Base-by-base conservation (phyloP, 2,329 filamentous ascomycete species). In the Volutella citrinella region DNA sequence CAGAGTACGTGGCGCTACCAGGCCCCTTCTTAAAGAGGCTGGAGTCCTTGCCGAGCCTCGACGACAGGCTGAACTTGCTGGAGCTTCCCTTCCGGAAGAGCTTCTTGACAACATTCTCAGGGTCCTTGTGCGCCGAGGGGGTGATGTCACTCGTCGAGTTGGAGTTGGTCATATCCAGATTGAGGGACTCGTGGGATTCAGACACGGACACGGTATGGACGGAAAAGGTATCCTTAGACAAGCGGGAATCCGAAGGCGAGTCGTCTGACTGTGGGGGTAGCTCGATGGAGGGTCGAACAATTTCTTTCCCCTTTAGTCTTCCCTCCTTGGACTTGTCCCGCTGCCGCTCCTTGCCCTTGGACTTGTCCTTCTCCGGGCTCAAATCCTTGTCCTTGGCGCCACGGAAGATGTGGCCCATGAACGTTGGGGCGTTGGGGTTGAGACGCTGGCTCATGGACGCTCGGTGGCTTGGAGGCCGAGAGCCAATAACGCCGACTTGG, bases 361-460 rank as follows among this genome's bases (percentile, higher is more conserved):
- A 62, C 24, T 48, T 48, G 18, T 32, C 35, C 24, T 38, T 51
- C 8, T 52, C 48, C 26, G 37, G 48, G n/a, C 45, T 47, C n/a
- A 37, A 33, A 19, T 61, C 55, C 34, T 63, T 65, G 5, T 65
- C 59, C 49, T 64, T 60, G 57, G 42, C 62, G 42, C 49, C 63
- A 12, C 72, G 69, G 49, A 80, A 77, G 38, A 93, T 78, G 22
- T 81, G 75, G 9, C 75, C 82, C 62, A 84, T 91, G 57, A 97
- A 97, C 1, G 84, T 87, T 8, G 90, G 90, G 1, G 91, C 93
- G 7, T 87, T 78, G 7, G 93, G 93, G 52, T 98, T 97, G 18
- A 97, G 72, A 51, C 62, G 81, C 65, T 59, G 80, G 60, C 55
- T 82, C 68, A 52, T 74, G 59, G 55, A 59, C 12, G 59, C 68